phyloP scores from a whole-genome alignment of 805 yeast genomes.

The Teunomyces funiuensis region DNA sequence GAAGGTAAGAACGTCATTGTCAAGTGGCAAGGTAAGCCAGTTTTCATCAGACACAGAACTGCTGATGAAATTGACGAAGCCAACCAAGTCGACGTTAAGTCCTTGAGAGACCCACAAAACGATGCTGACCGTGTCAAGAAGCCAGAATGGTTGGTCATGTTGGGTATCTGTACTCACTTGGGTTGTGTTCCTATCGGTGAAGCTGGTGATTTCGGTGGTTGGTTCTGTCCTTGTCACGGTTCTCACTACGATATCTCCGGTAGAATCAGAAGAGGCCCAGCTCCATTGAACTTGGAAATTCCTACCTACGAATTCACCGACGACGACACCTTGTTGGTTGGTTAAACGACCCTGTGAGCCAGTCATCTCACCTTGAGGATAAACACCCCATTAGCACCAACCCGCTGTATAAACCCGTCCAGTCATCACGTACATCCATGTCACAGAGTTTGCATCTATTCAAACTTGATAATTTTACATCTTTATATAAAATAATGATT shows the following conservation, averaged over 20 bases:
- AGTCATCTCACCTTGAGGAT: neutral
- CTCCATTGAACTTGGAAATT: conserved; percentile 96
- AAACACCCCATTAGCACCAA: neutral
- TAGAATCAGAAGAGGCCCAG: conserved; percentile 99
- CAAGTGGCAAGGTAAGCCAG: conserved; percentile 99
- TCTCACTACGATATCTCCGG: conserved; percentile 99
- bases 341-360: conserved; percentile 48
- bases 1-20: conserved; percentile 97
- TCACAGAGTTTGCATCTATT: neutral
- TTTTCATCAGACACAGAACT: conserved; percentile 98
- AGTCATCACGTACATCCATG: conserved; percentile 4
- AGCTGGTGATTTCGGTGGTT: conserved; percentile 99
- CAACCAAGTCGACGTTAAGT: conserved; percentile 68
- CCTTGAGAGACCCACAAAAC: conserved; percentile 90
- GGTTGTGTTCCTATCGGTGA: conserved; percentile 99
- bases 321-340: conserved; percentile 80
- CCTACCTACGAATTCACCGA: conserved; percentile 83
- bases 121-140: conserved; percentile 92
- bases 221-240: conserved; percentile 99
- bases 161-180: conserved; percentile 99
- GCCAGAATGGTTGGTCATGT: conserved; percentile 98
- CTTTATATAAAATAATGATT: conserved; percentile 3
- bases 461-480: conserved; percentile 2
- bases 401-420: conserved; percentile 1
- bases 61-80: conserved; percentile 92